Base-by-base conservation (phyloP, 2,329 filamentous ascomycete genomes). In the Cytospora schulzeri region DNA sequence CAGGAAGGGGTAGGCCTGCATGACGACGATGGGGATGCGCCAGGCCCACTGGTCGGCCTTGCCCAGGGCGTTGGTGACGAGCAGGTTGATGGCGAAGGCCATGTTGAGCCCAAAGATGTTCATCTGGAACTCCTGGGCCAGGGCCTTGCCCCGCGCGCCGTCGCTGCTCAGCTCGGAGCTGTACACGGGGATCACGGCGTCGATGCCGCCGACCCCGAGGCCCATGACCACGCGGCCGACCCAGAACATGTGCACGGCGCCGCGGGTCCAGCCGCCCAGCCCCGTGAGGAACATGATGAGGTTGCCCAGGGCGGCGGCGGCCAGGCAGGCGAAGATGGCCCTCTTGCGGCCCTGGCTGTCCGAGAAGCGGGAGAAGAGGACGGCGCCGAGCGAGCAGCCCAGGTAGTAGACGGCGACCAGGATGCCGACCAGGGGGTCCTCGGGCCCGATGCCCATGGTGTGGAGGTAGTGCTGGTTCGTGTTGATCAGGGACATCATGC, bases 51-150 rank as follows among this genome's bases (percentile, higher is more conserved):
- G 78, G 68, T 76, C 83, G 9, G 75, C 71, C 68, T 87, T 87
- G 3, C 85, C 84, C 4, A 88, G 76, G 0, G 72, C 71, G 7
- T 81, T 73, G 0, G 85, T 88, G 3, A 85, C 78, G 1, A 74
- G 78, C 1, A 88, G 74, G 68, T 88, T 88, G 72, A 88, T 82
- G 0, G 77, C 80, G 71, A 87, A 88, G 0, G 85, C 85, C 80
- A 86, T 81, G 65, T 87, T 79, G 2, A 89, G 73, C 0, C 86
- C 85, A 63, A 87, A 84, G 67, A 88, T 88, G 68, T 89, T 89
- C 72, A 81, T 83, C 71, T 88, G 85, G 69, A 88, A 88, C 69
- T 88, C 85, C 70, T 88, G 83, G 1, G 85, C 85, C 52, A 88
- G 72, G 1, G 85, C 84, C 68, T 81, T 82, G 7, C 86, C 85